Percentiles rank a stretch among this genome's conserved stretches.
Evolutionary conservation across 2,329 filamentous ascomycete species (phyloP).

Genomic region (Cercospora nicotianae): DNA sequence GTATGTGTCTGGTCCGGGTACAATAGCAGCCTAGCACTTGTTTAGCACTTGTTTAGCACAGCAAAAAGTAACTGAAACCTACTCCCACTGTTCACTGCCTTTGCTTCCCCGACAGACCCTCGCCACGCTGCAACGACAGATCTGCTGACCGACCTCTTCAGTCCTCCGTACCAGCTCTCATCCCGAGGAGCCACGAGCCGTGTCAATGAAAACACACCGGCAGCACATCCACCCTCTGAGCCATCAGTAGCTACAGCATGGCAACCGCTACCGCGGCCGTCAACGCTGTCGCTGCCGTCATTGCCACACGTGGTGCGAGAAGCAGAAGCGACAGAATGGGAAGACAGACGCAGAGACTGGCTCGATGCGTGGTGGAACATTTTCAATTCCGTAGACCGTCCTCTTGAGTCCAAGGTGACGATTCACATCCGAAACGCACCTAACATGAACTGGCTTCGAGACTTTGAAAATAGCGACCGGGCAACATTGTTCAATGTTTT

Average conservation of each 20-base stretch:
- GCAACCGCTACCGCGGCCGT: background rate
- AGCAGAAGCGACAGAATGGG: too few relatives aligned
- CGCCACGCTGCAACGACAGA: background rate
- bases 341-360: background rate
- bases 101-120: background rate
- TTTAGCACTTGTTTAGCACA: background rate
- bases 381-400: background rate
- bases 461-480: background rate
- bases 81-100: background rate
- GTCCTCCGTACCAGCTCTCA: background rate
- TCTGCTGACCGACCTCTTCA: background rate
- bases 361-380: background rate
- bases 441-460: background rate
- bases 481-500: background rate
- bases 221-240: background rate
- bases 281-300: too few relatives aligned
- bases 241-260: background rate
- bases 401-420: background rate
- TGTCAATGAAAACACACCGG: background rate
- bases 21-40: background rate
- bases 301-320: too few relatives aligned
- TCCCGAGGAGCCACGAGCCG: background rate
- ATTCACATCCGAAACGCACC: background rate
- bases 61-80: background rate
- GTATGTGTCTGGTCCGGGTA: background rate